phyloP scores from a whole-genome alignment of 805 yeast genomes.

The Maudiozyma saulgeensis region DNA sequence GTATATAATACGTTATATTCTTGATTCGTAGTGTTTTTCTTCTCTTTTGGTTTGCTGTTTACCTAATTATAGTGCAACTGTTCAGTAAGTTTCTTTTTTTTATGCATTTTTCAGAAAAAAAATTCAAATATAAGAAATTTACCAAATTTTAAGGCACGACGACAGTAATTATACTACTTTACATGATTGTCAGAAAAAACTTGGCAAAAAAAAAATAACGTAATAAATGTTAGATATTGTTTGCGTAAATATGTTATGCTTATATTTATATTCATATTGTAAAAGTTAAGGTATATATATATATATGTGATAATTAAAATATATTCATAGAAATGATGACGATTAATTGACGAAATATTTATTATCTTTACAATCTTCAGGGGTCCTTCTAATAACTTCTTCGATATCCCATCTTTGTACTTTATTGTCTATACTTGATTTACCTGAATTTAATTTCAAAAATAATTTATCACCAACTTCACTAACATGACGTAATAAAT shows the following conservation, averaged over 20 bases:
- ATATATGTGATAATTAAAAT: background rate
- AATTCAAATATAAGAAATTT: no score
- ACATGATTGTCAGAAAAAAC: no score
- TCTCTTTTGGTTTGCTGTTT: no score
- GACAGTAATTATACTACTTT: no score
- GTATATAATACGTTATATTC: no score
- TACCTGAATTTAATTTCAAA: slow-evolving; percentile 70
- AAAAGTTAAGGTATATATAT: background rate
- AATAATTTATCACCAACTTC: slow-evolving; percentile 70
- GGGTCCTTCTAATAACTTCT: slow-evolving; percentile 65
- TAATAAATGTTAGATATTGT: no score
- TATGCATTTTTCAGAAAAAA: no score
- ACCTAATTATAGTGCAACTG: no score
- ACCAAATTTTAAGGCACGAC: no score
- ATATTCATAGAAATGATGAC: background rate
- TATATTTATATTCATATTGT: background rate
- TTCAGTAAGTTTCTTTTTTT: no score
- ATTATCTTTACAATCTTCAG: slow-evolving; percentile 46
- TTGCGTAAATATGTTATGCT: background rate
- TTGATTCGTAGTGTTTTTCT: no score
- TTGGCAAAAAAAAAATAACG: no score
- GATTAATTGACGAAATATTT: slow-evolving; percentile 24
- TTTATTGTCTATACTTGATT: slow-evolving; percentile 63
- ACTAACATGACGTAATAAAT: slow-evolving; percentile 56
- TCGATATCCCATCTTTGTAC: slow-evolving; percentile 72